Evolutionary conservation across 2,329 filamentous ascomycete species (phyloP), one percentile per base, ranked within the genome.

Genomic region (Rhexocercosporidium sp.): DNA sequence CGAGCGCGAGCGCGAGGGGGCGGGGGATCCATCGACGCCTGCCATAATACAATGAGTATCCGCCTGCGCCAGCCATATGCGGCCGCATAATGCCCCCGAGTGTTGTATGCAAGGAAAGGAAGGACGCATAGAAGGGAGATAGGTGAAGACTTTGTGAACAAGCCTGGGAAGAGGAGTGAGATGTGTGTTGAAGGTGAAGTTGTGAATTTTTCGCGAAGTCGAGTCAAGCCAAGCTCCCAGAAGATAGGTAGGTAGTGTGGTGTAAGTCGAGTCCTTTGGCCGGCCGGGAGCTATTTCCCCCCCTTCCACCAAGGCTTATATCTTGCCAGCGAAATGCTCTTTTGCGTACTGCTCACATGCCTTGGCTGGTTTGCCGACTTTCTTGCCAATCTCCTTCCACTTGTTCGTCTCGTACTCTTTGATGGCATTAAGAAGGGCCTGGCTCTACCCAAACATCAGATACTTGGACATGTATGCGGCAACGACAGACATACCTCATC

Each of bases 381-480:
- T 98, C 79, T 93, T 90, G 41, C 96, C 96, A 77, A 98, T 98
- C 29, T 91, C 89, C 82, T 98, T 98, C 96, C 96, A 99, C 79
- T 98, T 98, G 80, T 96, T 97, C 77, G 93, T 91, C 79, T 99
- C 96, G 81, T 98, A 98, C 78, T 99, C 96, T 81, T 97, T 97
- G 82, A 99, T 99, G 34, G 96, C 96, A 71, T 92, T 93, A 72
- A 97, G 87, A 67, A 99, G 82, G 44, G 92, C 92, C 74, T 75
- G 74, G 69, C 75, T 76, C 76, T 77, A 70, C 62, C 71, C 71
- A 64, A 75, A 71, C 71, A 73, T 77, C 70, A 75, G 75, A 67
- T 65, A 60, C 31, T 47, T 34, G 29, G 18, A 18, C n/a, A 51
- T 34, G 16, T 29, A 31, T 44, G 11, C 18, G n/a, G 12, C 3